Evolutionary conservation across 257 asterid genomes (phyloP).

Genomic region (Jacaranda copaia): DNA sequence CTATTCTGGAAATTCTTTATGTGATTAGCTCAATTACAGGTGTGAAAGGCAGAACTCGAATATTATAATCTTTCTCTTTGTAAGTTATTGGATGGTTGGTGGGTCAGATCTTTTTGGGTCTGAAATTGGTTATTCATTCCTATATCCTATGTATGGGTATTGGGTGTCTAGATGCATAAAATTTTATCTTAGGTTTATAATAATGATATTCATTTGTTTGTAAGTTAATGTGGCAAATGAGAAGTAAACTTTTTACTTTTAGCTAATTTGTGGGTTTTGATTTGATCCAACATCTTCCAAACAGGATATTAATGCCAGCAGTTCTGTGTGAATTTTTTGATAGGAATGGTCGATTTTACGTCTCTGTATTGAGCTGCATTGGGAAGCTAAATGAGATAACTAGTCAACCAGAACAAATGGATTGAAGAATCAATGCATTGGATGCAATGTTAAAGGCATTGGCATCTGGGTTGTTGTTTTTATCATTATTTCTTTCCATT

Average conservation of each 20-base stretch:
- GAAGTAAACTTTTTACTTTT: background rate
- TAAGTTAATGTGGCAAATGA: background rate
- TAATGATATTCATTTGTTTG: background rate
- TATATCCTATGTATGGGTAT: background rate
- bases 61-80: conserved; percentile 27
- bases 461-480: conserved; percentile 53
- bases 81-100: conserved; percentile 33
- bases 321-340: conserved; percentile 30
- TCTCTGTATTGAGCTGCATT: conserved; percentile 33
- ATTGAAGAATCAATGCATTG: conserved; percentile 45
- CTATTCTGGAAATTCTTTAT: conserved; percentile 11
- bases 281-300: conserved; percentile 28
- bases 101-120: conserved; percentile 41
- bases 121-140: conserved; percentile 23
- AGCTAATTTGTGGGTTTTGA: conserved; percentile 22
- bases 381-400: conserved; percentile 19
- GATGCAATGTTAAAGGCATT: conserved; percentile 70
- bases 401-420: conserved; percentile 20
- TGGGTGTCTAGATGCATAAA: conserved; percentile 3
- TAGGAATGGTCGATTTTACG: conserved; percentile 20
- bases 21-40: conserved; percentile 29
- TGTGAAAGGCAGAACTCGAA: conserved; percentile 11
- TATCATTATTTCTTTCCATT: conserved; percentile 44
- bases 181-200: conserved; percentile 18
- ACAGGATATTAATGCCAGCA: conserved; percentile 33